phyloP scores from a whole-genome alignment of 768 basidiomycete species.

The Tulasnella sp. region DNA sequence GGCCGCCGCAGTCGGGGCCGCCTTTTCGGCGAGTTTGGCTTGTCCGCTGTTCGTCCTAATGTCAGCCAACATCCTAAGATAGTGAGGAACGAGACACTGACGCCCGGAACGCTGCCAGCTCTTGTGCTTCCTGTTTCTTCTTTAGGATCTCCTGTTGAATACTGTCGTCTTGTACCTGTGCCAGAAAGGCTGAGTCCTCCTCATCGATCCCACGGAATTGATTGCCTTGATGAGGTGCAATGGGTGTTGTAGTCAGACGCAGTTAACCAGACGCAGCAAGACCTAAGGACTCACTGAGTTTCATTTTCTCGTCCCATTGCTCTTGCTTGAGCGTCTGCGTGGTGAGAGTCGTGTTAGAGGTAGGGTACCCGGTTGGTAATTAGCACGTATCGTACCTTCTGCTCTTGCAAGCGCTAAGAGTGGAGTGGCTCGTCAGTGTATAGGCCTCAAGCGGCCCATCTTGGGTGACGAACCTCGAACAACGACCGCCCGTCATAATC shows the following conservation, averaged over 20 bases:
- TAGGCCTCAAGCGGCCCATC: background rate
- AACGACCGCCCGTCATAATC: constrained; percentile 82
- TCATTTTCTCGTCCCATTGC: constrained; percentile 88
- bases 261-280: background rate
- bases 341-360: constrained; percentile 23
- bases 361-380: background rate
- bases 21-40: constrained; percentile 54
- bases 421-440: constrained; percentile 18
- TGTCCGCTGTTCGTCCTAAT: constrained; percentile 43
- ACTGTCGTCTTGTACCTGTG: constrained; percentile 69
- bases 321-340: constrained; percentile 78
- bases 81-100: constrained; percentile 30
- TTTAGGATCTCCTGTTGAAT: constrained; percentile 68
- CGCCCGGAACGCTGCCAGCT: constrained; percentile 73
- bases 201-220: constrained; percentile 86
- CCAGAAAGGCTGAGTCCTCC: constrained; percentile 84
- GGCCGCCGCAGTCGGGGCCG: background rate
- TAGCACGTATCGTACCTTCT: constrained; percentile 48
- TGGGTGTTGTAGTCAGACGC: constrained; percentile 14
- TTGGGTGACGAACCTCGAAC: constrained; percentile 62
- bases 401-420: constrained; percentile 77
- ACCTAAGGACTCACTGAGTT: constrained; percentile 42
- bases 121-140: constrained; percentile 67
- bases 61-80: background rate
- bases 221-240: constrained; percentile 47